A percentile compares a stretch with the other conserved stretches of the same genome.
Evolutionary conservation across 139 green algal species (phyloP).

Genomic region (Marvania coccoides): DNA sequence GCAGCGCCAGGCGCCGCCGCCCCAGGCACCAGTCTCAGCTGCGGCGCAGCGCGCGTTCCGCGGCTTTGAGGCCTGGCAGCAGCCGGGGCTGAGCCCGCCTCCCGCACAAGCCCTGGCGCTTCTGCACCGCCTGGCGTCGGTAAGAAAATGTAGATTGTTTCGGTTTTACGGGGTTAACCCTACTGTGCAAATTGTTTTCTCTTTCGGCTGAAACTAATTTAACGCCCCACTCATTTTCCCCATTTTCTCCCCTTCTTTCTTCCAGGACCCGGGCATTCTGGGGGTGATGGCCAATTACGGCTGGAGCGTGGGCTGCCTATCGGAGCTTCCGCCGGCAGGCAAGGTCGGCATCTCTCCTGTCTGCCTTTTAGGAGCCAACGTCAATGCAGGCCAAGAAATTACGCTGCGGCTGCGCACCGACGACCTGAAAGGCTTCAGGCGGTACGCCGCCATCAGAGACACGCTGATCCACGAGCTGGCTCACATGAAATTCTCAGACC

Average conservation of each 20-base stretch:
- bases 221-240: too few relatives aligned
- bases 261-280: conserved; percentile 68
- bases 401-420: conserved; percentile 79
- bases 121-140: conserved; percentile 43
- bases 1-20: neutral
- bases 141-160: too few relatives aligned
- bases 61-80: conserved; percentile 26
- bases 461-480: conserved; percentile 83
- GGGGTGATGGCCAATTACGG: conserved; percentile 63
- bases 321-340: conserved; percentile 78
- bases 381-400: conserved; percentile 78
- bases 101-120: conserved; percentile 48
- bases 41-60: conserved; percentile 30
- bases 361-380: conserved; percentile 72
- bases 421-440: conserved; percentile 52
- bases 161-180: too few relatives aligned
- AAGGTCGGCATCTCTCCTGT: conserved; percentile 58
- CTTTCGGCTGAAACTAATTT: too few relatives aligned
- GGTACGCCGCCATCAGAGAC: conserved; percentile 56
- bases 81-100: conserved; percentile 18
- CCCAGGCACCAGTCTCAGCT: neutral
- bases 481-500: conserved; percentile 76
- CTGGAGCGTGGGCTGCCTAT: conserved; percentile 56
- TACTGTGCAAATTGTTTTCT: too few relatives aligned
- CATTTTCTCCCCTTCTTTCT: too few relatives aligned